These are phyloP conservation scores for Colletotrichum destructivum DNA, from an alignment of 2,329 filamentous ascomycete species.

Conservation along the genomic window DNA sequence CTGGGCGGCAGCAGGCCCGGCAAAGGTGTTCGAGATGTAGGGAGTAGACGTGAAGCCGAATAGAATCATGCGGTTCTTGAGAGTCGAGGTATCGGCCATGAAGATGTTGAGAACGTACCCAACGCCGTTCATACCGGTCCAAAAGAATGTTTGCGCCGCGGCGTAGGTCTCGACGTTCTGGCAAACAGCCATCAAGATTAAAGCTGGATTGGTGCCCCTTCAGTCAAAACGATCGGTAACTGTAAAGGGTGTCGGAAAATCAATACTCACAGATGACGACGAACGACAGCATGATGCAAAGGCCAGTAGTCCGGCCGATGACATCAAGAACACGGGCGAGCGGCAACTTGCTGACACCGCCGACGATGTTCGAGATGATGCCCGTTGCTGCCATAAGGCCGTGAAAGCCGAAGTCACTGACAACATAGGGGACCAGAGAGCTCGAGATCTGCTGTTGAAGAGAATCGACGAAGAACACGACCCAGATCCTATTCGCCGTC, in stretches of 20 bases:
- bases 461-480: conserved; percentile 60
- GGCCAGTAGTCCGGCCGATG: conserved; percentile 56
- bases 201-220: conserved; percentile 53
- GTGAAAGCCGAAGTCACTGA: conserved; percentile 58
- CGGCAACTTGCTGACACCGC: conserved; percentile 48
- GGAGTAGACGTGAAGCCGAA: conserved; percentile 52
- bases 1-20: conserved; percentile 48
- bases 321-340: conserved; percentile 58
- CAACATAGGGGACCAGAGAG: conserved; percentile 52
- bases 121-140: conserved; percentile 60
- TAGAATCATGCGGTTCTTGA: conserved; percentile 52
- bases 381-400: conserved; percentile 62
- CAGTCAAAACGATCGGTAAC: conserved; percentile 33
- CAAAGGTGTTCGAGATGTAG: conserved; percentile 55
- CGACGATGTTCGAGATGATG: conserved; percentile 58
- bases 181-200: conserved; percentile 72
- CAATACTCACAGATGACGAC: conserved; percentile 16
- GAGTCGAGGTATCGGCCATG: conserved; percentile 50
- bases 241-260: not conserved
- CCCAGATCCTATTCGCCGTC: conserved; percentile 54
- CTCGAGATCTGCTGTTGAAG: conserved; percentile 56
- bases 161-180: conserved; percentile 63
- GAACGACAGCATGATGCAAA: conserved; percentile 49
- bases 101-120: conserved; percentile 51
- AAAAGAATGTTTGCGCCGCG: conserved; percentile 68